Percentiles rank a stretch among this genome's conserved stretches.
Conservation (phyloP, 2,329 filamentous ascomycete genomes). For the Pyrenochaeta sp. region DNA sequence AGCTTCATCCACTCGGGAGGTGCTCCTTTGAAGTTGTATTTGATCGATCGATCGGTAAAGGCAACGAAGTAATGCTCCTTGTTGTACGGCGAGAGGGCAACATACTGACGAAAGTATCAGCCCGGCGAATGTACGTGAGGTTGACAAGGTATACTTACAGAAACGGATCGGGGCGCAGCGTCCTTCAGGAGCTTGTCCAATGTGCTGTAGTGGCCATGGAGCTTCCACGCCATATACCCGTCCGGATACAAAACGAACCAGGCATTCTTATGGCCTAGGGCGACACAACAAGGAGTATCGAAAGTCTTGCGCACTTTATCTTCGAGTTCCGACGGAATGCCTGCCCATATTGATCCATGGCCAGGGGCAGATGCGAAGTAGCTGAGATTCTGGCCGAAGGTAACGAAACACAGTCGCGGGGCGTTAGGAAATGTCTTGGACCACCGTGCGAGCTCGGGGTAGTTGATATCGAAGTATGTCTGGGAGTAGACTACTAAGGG, state of each 20-base stretch:
- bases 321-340: constrained; percentile 41
- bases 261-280: constrained; percentile 39
- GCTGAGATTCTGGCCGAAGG: constrained; percentile 40
- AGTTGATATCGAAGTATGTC: constrained; percentile 40
- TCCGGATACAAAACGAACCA: constrained; percentile 48
- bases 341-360: constrained; percentile 45
- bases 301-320: constrained; percentile 45
- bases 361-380: constrained; percentile 46
- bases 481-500: constrained; percentile 40
- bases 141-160: constrained; percentile 29
- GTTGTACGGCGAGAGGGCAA: constrained; percentile 46
- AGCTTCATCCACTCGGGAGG: constrained; percentile 45
- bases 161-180: constrained; percentile 35
- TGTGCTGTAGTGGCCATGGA: constrained; percentile 39
- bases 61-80: constrained; percentile 45
- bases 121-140: background rate
- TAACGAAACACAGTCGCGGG: constrained; percentile 40
- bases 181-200: constrained; percentile 40
- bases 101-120: constrained; percentile 30
- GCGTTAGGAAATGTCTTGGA: constrained; percentile 38
- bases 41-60: constrained; percentile 41
- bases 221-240: constrained; percentile 43
- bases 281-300: constrained; percentile 41
- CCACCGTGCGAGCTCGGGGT: constrained; percentile 42
- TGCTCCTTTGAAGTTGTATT: constrained; percentile 44